phyloP scores from a whole-genome alignment of 75 land plant genomes.

The Sequoiadendron giganteum region DNA sequence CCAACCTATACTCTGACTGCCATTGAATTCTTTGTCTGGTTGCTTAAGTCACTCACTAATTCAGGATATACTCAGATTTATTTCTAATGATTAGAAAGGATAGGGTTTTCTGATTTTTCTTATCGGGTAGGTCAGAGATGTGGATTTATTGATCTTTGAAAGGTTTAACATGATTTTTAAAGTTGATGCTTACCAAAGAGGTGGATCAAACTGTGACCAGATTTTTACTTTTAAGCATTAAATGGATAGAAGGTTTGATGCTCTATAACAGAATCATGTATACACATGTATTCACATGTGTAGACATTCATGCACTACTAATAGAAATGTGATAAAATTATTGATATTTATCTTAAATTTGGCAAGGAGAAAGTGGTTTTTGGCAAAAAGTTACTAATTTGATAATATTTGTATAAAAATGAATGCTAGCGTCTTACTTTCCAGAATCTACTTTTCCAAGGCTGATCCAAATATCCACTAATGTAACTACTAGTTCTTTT shows the following conservation, averaged over 20 bases:
- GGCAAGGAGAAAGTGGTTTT: not conserved
- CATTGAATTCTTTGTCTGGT: not conserved
- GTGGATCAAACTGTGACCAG: not conserved
- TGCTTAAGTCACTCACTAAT: not conserved
- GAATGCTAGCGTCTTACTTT: not conserved
- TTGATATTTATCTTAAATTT: not conserved
- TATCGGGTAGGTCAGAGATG: not conserved
- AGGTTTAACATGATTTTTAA: not conserved
- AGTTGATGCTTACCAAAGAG: not conserved
- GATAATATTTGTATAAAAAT: not conserved
- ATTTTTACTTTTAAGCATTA: not conserved
- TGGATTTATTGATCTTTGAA: not conserved
- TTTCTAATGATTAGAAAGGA: not conserved
- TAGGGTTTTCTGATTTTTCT: not conserved
- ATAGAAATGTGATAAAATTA: not conserved
- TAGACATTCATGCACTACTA: not conserved
- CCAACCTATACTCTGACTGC: not conserved
- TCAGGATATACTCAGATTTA: not conserved
- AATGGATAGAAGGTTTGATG: not conserved
- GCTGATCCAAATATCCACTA: not conserved
- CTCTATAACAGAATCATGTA: not conserved
- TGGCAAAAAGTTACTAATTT: not conserved
- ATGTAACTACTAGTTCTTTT: not conserved
- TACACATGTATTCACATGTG: not conserved
- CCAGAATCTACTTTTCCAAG: not conserved